These are phyloP conservation scores for Oryza longistaminata DNA, from an alignment of 176 grass and related monocot species.

Conservation along the genomic window DNA sequence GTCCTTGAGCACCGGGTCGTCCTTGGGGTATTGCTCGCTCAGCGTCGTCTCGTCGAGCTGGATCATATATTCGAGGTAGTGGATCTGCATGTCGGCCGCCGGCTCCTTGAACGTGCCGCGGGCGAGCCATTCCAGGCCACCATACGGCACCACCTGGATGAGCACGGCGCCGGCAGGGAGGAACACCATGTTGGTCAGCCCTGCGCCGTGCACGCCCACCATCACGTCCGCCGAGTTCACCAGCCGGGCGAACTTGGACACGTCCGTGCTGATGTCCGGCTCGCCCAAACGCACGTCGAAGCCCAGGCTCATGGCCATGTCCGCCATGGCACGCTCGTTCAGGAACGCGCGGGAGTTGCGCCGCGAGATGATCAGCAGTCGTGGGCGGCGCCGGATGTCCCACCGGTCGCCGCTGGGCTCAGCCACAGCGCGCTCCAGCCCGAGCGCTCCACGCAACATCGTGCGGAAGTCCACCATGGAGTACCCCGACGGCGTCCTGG, in stretches of 20 bases:
- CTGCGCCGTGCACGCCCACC: slow-evolving; percentile 89
- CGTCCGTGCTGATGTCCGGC: slow-evolving; percentile 68
- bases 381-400: slow-evolving; percentile 56
- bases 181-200: slow-evolving; percentile 97
- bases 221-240: slow-evolving; percentile 97
- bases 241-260: slow-evolving; percentile 73
- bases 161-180: slow-evolving; percentile 83
- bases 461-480: slow-evolving; percentile 65
- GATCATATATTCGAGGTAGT: slow-evolving; percentile 80
- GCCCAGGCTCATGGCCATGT: slow-evolving; percentile 69
- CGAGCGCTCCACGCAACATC: slow-evolving; percentile 57
- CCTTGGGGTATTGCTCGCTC: slow-evolving; percentile 64
- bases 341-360: slow-evolving; percentile 44
- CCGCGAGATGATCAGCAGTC: slow-evolving; percentile 65
- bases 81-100: slow-evolving; percentile 58
- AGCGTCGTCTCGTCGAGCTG: slow-evolving; percentile 76
- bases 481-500: slow-evolving; percentile 18
- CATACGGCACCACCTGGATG: slow-evolving; percentile 83
- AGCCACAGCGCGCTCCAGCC: slow-evolving; percentile 49
- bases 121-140: slow-evolving; percentile 82
- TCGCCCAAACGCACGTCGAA: slow-evolving; percentile 73
- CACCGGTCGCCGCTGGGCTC: slow-evolving; percentile 52
- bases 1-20: slow-evolving; percentile 70
- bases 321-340: slow-evolving; percentile 66
- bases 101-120: slow-evolving; percentile 80